These are phyloP conservation scores for Bruguiera parviflora DNA, from an alignment of 345 rosid species.

Conservation along the genomic window DNA sequence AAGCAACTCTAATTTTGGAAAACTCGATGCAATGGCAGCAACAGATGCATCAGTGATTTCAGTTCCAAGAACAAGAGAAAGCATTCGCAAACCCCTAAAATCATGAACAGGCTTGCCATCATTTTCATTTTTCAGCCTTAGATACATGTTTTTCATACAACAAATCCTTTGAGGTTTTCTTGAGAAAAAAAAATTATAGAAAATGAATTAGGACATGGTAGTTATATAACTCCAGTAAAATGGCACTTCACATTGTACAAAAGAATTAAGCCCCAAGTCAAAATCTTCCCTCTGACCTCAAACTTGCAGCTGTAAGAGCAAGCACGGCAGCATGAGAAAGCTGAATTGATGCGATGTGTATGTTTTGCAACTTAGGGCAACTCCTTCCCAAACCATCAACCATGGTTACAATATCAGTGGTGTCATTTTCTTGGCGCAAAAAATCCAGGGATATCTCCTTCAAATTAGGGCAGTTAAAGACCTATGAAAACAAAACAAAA, in stretches of 20 bases:
- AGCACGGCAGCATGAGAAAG: slow-evolving; percentile 83
- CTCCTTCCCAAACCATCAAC: slow-evolving; percentile 72
- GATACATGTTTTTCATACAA: background rate
- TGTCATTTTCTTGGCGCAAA: slow-evolving; percentile 72
- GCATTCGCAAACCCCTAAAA: slow-evolving; percentile 80
- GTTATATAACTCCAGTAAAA: background rate
- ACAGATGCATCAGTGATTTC: slow-evolving; percentile 92
- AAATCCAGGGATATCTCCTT: slow-evolving; percentile 83
- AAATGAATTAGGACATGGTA: background rate
- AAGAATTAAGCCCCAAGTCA: background rate
- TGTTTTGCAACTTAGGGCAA: slow-evolving; percentile 72
- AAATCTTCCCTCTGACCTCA: slow-evolving; percentile 48
- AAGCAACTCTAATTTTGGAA: slow-evolving; percentile 73
- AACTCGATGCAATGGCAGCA: slow-evolving; percentile 82
- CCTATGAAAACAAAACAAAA: slow-evolving; percentile 32
- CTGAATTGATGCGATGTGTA: slow-evolving; percentile 79
- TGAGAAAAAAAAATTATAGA: background rate
- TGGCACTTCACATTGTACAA: background rate
- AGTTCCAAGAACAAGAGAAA: slow-evolving; percentile 89
- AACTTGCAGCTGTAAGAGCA: slow-evolving; percentile 51
- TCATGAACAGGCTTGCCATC: slow-evolving; percentile 12
- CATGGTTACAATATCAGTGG: slow-evolving; percentile 63
- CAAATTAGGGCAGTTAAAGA: slow-evolving; percentile 80
- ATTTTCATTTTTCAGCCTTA: background rate
- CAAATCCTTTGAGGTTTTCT: background rate